Conservation (phyloP, 148 eudicot genomes). For the Beta vulgaris region DNA sequence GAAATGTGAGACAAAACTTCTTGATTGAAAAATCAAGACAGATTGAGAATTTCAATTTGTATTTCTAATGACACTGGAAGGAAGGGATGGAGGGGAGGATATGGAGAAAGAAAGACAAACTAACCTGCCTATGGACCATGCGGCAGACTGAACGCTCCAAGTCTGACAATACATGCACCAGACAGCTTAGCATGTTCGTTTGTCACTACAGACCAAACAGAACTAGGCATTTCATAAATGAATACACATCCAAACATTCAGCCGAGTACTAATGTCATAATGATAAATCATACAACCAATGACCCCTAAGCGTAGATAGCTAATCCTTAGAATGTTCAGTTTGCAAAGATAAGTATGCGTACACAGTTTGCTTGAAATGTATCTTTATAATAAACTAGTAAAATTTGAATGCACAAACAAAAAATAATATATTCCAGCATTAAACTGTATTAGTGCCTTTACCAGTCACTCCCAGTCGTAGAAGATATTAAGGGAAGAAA, state of each 20-base stretch:
- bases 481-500: not conserved
- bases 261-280: not conserved
- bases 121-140: slow-evolving; percentile 97
- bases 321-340: not conserved
- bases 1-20: too few relatives aligned
- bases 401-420: not conserved
- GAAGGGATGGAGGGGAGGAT: not conserved
- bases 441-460: too few relatives aligned
- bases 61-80: not conserved
- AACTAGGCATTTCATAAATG: not conserved
- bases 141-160: slow-evolving; percentile 98
- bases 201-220: not conserved
- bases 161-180: slow-evolving; percentile 85
- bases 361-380: not conserved
- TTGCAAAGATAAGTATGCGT: not conserved
- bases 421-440: too few relatives aligned
- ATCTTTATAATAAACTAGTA: not conserved
- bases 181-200: not conserved
- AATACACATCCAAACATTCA: not conserved
- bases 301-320: not conserved
- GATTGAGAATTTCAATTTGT: not conserved
- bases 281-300: not conserved
- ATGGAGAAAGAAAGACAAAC: slow-evolving; percentile 14
- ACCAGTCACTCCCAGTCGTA: not conserved
- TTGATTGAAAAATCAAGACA: not conserved